Evolutionary conservation across 1,139 yeast species (phyloP).

Genomic region (Yamadazyma oceani): DNA sequence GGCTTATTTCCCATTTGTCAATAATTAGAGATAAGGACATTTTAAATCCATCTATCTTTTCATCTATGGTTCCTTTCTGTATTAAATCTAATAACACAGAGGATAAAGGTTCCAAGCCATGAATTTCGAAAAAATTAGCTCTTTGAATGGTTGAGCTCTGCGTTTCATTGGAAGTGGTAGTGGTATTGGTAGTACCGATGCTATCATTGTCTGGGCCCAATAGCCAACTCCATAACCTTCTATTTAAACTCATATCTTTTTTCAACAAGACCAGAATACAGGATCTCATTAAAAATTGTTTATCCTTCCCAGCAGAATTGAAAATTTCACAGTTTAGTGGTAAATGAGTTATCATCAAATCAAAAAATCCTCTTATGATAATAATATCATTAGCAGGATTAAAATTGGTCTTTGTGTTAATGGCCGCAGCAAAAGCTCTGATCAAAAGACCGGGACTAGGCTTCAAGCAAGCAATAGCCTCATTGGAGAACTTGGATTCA

Average conservation of each 20-base stretch:
- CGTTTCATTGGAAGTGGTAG: not conserved
- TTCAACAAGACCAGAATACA: constrained; percentile 70
- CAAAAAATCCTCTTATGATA: constrained; percentile 88
- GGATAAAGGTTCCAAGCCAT: constrained; percentile 53
- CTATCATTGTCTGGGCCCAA: constrained; percentile 62
- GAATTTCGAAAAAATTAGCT: constrained; percentile 53
- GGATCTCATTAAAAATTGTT: constrained; percentile 56
- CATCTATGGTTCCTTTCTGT: constrained; percentile 21
- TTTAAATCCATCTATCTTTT: constrained; percentile 53
- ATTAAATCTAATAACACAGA: constrained; percentile 55
- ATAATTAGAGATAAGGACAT: constrained; percentile 66
- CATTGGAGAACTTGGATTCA: constrained; percentile 37
- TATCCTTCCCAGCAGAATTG: constrained; percentile 53
- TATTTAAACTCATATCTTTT: constrained; percentile 89
- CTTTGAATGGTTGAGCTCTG: constrained; percentile 15
- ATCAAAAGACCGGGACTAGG: constrained; percentile 82
- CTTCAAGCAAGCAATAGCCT: constrained; percentile 57
- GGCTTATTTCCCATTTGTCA: constrained; percentile 95
- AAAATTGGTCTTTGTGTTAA: constrained; percentile 48
- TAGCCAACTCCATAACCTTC: constrained; percentile 91
- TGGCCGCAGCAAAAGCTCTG: constrained; percentile 70
- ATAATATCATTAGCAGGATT: constrained; percentile 52
- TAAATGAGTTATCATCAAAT: constrained; percentile 65
- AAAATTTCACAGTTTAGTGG: constrained; percentile 64
- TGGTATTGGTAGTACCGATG: constrained; percentile 3